phyloP scores from a whole-genome alignment of 805 yeast species.

The Maudiozyma barnettii region DNA sequence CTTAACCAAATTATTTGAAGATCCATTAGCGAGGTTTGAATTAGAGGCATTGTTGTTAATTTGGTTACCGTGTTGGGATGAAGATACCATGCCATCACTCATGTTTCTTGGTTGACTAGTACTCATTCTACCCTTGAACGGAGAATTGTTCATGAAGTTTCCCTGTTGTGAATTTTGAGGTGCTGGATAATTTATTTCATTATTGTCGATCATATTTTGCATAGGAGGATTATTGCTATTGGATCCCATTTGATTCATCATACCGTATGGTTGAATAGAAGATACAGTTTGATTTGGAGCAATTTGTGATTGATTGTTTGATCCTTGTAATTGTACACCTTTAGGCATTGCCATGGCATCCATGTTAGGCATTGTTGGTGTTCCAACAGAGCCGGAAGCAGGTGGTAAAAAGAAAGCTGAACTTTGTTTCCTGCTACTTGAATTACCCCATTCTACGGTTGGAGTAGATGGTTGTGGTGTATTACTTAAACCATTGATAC shows the following conservation, averaged over 20 bases:
- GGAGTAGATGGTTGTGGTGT: constrained; percentile 26
- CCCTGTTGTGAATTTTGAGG: constrained; percentile 1
- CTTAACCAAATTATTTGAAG: neutral
- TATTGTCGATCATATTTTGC: neutral
- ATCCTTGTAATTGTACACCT: neutral
- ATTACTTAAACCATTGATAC: constrained; percentile 22
- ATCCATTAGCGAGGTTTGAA: neutral
- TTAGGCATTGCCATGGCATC: constrained; percentile 9
- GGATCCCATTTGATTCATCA: constrained; percentile 4
- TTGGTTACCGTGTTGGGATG: neutral
- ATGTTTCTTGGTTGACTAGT: neutral
- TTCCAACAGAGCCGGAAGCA: constrained; percentile 1
- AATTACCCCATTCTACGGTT: constrained; percentile 24
- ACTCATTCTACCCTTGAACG: constrained; percentile 2
- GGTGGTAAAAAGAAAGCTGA: constrained; percentile 8
- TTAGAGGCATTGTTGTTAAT: neutral
- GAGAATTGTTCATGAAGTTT: constrained; percentile 1
- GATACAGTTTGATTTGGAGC: constrained; percentile 8
- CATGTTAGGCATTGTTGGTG: constrained; percentile 13
- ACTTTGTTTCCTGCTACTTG: constrained; percentile 10
- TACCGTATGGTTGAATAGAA: constrained; percentile 9
- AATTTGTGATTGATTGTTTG: neutral
- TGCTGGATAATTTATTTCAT: neutral
- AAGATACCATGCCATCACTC: neutral
- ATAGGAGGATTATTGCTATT: neutral